Conservation (phyloP, 768 basidiomycete genomes). For the Dioszegia crocea region DNA sequence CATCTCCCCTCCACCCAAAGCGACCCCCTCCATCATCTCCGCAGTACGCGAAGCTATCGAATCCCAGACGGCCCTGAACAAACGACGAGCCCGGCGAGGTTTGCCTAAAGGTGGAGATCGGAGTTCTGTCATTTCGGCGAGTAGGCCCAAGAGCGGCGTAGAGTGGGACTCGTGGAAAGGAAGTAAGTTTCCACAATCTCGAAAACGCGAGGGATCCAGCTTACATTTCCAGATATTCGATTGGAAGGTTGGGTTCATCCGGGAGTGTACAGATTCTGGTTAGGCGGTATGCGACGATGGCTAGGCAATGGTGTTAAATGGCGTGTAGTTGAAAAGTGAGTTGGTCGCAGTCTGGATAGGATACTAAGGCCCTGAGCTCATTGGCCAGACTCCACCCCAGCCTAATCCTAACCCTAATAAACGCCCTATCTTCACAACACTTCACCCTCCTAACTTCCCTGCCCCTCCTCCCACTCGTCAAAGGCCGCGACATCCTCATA, state of each 20-base stretch:
- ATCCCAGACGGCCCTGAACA: conserved; percentile 4
- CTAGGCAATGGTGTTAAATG: conserved; percentile 28
- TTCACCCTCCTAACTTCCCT: conserved; percentile 30
- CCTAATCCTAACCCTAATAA: conserved; percentile 26
- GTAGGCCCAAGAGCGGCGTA: neutral
- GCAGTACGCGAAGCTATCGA: conserved; percentile 33
- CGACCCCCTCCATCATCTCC: conserved; percentile 34
- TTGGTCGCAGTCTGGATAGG: neutral
- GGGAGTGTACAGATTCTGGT: conserved; percentile 41
- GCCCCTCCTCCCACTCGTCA: conserved; percentile 27
- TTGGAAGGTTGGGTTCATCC: conserved; percentile 42
- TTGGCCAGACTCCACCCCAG: conserved; percentile 26
- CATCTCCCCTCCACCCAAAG: conserved; percentile 36
- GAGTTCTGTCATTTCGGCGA: neutral
- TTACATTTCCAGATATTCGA: conserved; percentile 17
- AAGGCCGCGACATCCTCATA: conserved; percentile 36
- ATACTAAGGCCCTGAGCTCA: neutral
- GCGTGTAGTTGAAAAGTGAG: conserved; percentile 19
- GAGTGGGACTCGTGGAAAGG: conserved; percentile 17
- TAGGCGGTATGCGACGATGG: conserved; percentile 37
- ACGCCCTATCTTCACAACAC: conserved; percentile 26
- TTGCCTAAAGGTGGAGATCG: neutral
- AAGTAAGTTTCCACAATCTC: neutral
- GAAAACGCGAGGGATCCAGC: neutral
- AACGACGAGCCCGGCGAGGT: neutral